These are phyloP conservation scores for Populus ilicifolia DNA, from an alignment of 345 rosid genomes.

Conservation along the genomic window DNA sequence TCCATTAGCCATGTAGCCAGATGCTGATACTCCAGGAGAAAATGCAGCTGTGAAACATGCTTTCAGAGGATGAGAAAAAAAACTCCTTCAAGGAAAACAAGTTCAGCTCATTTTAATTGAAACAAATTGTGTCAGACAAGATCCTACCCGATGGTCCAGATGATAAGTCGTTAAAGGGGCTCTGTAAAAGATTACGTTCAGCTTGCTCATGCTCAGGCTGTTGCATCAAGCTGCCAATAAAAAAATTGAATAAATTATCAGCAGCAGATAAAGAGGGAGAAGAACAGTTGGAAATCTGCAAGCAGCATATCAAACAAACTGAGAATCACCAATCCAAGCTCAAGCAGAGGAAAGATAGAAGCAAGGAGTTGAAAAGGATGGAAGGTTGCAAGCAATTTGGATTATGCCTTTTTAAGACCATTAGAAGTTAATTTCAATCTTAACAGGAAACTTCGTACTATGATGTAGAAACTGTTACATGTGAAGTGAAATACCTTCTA, in stretches of 20 bases:
- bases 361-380: neutral
- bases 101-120: constrained; percentile 6
- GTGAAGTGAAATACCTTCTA: constrained; percentile 16
- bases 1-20: constrained; percentile 17
- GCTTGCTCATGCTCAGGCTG: constrained; percentile 49
- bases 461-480: neutral
- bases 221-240: constrained; percentile 41
- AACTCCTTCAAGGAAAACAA: constrained; percentile 3
- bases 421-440: neutral
- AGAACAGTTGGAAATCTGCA: constrained; percentile 1
- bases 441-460: neutral
- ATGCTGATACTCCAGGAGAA: constrained; percentile 27
- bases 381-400: neutral
- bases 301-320: constrained; percentile 6
- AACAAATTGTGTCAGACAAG: constrained; percentile 8
- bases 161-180: constrained; percentile 41
- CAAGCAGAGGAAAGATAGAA: constrained; percentile 5
- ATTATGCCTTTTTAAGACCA: neutral
- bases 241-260: neutral
- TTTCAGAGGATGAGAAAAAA: constrained; percentile 16
- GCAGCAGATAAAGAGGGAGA: neutral
- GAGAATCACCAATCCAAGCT: neutral
- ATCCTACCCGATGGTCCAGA: constrained; percentile 50
- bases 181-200: constrained; percentile 38
- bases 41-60: constrained; percentile 32